Evolutionary conservation across 306 rosid genomes (phyloP).

Genomic region (Comarum palustre): DNA sequence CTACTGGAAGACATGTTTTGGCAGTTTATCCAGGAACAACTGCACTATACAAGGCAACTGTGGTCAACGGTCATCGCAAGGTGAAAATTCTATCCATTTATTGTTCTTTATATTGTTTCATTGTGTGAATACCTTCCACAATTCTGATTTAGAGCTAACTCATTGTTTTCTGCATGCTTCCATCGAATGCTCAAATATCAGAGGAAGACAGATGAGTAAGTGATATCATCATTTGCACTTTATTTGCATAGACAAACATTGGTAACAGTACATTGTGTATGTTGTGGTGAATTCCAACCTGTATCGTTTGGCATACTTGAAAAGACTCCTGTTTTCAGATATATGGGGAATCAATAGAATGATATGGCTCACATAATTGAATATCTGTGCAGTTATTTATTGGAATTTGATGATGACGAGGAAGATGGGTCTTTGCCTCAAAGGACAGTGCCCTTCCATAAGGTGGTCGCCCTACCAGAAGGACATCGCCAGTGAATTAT

Average conservation of each 20-base stretch:
- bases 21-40: constrained; percentile 99
- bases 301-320: not conserved
- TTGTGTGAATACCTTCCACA: not conserved
- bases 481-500: constrained; percentile 83
- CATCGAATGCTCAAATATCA: constrained; percentile 40
- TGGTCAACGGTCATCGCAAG: constrained; percentile 86
- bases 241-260: not conserved
- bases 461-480: constrained; percentile 85
- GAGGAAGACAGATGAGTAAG: constrained; percentile 99
- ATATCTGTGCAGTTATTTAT: constrained; percentile 61
- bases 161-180: constrained; percentile 34
- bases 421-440: constrained; percentile 95
- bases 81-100: constrained; percentile 39
- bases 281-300: not conserved
- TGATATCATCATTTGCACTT: constrained; percentile 17
- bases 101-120: constrained; percentile 13
- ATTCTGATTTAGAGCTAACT: constrained; percentile 38
- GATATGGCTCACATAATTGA: constrained; percentile 6
- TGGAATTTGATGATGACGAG: constrained; percentile 98
- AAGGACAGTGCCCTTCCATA: constrained; percentile 86
- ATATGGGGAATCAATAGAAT: not conserved
- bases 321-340: not conserved
- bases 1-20: constrained; percentile 77
- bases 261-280: not conserved
- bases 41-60: constrained; percentile 97